phyloP scores from a whole-genome alignment of 768 basidiomycete genomes.

The Lactifluus piperatus region DNA sequence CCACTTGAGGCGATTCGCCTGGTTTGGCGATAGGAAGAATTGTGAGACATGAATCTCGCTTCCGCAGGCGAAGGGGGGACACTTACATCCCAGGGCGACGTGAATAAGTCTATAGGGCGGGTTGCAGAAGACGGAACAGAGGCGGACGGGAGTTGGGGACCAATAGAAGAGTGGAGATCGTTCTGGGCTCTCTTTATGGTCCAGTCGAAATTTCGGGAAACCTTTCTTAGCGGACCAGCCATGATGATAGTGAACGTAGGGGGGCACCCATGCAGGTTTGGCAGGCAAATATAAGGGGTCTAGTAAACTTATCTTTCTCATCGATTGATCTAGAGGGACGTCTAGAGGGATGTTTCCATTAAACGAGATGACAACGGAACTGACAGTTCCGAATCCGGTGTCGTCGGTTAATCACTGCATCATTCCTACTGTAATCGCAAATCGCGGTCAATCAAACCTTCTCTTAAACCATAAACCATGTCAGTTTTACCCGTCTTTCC shows the following conservation, averaged over 20 bases:
- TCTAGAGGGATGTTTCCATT: no score
- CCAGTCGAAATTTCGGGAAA: slow-evolving; percentile 7
- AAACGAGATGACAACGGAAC: no score
- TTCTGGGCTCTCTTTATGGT: slow-evolving; percentile 14
- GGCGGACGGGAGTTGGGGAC: neutral
- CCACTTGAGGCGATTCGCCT: slow-evolving; percentile 1
- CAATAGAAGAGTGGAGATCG: slow-evolving; percentile 1
- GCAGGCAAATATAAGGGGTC: neutral
- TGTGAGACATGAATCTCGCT: neutral
- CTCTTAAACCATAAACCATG: no score
- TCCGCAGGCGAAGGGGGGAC: neutral
- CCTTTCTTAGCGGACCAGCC: slow-evolving; percentile 10
- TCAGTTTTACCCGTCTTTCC: neutral
- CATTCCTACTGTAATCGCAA: no score
- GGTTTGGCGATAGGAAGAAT: neutral
- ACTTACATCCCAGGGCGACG: slow-evolving; percentile 5
- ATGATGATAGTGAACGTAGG: neutral
- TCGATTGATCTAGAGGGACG: no score
- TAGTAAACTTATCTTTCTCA: no score
- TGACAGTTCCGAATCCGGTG: no score
- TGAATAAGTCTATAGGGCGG: neutral
- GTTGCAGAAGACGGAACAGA: neutral
- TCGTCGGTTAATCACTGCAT: no score
- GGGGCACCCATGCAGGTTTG: neutral
- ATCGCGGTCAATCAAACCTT: no score